These are phyloP conservation scores for Ceratobasidium sp. DNA, from an alignment of 1,284 basidiomycete genomes.

Conservation along the genomic window DNA sequence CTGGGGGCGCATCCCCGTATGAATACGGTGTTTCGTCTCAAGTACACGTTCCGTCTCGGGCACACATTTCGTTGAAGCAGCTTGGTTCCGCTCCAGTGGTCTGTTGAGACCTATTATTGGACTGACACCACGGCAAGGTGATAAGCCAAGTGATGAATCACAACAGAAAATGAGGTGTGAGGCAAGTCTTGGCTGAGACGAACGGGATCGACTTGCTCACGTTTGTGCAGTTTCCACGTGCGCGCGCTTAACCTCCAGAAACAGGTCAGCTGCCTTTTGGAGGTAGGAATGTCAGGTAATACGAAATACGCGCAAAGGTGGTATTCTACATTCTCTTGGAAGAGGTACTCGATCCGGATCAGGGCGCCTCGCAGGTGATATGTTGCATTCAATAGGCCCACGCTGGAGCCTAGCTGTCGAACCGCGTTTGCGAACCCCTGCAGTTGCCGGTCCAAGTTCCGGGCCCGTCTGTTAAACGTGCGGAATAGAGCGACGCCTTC, in stretches of 20 bases:
- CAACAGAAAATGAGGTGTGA: neutral
- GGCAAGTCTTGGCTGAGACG: neutral
- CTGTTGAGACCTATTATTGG: too few relatives aligned
- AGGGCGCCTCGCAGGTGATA: slow-evolving; percentile 46
- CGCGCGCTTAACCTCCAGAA: slow-evolving; percentile 26
- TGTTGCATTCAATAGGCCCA: slow-evolving; percentile 47
- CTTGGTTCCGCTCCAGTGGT: neutral
- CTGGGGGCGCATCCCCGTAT: slow-evolving; percentile 39
- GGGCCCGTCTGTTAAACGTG: slow-evolving; percentile 7
- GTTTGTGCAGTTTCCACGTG: neutral
- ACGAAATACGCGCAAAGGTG: neutral
- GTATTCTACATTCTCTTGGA: slow-evolving; percentile 47
- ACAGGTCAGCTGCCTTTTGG: slow-evolving; percentile 26
- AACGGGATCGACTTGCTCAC: neutral
- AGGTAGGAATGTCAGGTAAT: neutral
- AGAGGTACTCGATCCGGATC: slow-evolving; percentile 48
- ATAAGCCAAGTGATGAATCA: too few relatives aligned
- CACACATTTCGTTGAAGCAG: neutral
- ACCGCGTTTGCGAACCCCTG: slow-evolving; percentile 48
- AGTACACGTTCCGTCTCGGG: neutral
- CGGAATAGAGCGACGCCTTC: slow-evolving; percentile 26
- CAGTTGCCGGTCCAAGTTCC: slow-evolving; percentile 44
- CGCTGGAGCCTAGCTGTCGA: slow-evolving; percentile 48
- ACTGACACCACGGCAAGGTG: too few relatives aligned
- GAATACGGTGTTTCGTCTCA: slow-evolving; percentile 27